Evolutionary conservation across 1,139 yeast species (phyloP).

Genomic region (Komagataea norvegica): DNA sequence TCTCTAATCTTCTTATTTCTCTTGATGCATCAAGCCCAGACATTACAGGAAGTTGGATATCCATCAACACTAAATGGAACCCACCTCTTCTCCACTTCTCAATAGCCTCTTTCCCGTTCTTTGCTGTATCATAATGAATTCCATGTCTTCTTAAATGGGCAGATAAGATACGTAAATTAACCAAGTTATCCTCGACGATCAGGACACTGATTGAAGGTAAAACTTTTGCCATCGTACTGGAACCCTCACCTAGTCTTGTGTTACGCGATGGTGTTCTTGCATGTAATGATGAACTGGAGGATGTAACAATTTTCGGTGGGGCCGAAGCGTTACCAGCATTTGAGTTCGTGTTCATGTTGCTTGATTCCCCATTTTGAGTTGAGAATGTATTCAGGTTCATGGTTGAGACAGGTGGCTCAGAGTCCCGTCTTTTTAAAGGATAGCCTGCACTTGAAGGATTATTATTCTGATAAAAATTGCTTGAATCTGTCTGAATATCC

Average conservation of each 20-base stretch:
- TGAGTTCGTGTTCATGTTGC: too few species aligned
- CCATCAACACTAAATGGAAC: constrained; percentile 88
- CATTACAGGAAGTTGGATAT: constrained; percentile 88
- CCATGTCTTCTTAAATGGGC: constrained; percentile 86
- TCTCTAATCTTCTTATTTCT: constrained; percentile 80
- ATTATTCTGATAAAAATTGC: too few species aligned
- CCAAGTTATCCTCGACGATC: constrained; percentile 93
- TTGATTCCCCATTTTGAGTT: too few species aligned
- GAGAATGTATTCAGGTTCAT: too few species aligned
- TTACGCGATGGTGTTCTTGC: constrained; percentile 1
- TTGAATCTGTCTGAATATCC: neutral
- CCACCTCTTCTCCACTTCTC: constrained; percentile 93
- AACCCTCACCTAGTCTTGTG: constrained; percentile 6
- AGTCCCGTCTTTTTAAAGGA: too few species aligned
- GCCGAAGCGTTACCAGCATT: too few species aligned
- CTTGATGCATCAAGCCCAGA: constrained; percentile 92
- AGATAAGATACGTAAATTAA: constrained; percentile 88
- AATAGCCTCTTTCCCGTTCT: constrained; percentile 88
- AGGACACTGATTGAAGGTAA: constrained; percentile 81
- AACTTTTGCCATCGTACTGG: constrained; percentile 26
- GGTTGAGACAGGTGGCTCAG: too few species aligned
- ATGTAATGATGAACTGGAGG: neutral
- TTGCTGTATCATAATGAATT: constrained; percentile 81
- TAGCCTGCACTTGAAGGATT: too few species aligned
- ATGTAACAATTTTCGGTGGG: neutral